phyloP scores from a whole-genome alignment of 2,329 filamentous ascomycete species.

The Chrysosporium keratinophilum region DNA sequence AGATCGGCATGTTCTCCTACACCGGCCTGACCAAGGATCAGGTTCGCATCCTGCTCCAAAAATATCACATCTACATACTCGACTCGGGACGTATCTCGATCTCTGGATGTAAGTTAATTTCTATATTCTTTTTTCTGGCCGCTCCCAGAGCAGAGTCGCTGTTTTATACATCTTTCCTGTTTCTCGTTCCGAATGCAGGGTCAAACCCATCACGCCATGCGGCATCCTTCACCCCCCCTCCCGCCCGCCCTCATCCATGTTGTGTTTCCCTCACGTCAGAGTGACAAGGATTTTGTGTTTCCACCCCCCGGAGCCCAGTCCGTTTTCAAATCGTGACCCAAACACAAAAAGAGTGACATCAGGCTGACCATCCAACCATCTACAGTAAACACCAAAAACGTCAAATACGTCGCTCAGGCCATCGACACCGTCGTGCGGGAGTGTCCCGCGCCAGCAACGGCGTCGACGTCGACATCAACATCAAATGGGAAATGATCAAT shows the following conservation, averaged over 20 bases:
- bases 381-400: slow-evolving; percentile 18
- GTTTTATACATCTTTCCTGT: not conserved
- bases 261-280: not conserved
- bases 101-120: slow-evolving; percentile 18
- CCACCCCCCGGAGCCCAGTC: not conserved
- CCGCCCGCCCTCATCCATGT: not conserved
- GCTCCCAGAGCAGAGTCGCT: not conserved
- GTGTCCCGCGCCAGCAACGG: not conserved
- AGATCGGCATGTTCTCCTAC: slow-evolving; percentile 40
- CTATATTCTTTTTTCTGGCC: not conserved
- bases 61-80: slow-evolving; percentile 23
- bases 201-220: too few relatives aligned
- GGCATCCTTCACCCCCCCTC: not conserved
- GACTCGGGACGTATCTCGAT: slow-evolving; percentile 22
- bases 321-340: not conserved
- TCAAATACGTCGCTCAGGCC: slow-evolving; percentile 19
- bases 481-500: too few relatives aligned
- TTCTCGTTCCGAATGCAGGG: not conserved
- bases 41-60: slow-evolving; percentile 16
- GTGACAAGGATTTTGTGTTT: not conserved
- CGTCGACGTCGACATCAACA: too few relatives aligned
- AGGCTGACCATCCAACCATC: not conserved
- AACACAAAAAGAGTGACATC: not conserved
- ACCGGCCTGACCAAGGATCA: slow-evolving; percentile 22
- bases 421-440: slow-evolving; percentile 17